Evolutionary conservation across 2,329 filamentous ascomycete genomes (phyloP).

Genomic region (Alternaria angustiovoidea): DNA sequence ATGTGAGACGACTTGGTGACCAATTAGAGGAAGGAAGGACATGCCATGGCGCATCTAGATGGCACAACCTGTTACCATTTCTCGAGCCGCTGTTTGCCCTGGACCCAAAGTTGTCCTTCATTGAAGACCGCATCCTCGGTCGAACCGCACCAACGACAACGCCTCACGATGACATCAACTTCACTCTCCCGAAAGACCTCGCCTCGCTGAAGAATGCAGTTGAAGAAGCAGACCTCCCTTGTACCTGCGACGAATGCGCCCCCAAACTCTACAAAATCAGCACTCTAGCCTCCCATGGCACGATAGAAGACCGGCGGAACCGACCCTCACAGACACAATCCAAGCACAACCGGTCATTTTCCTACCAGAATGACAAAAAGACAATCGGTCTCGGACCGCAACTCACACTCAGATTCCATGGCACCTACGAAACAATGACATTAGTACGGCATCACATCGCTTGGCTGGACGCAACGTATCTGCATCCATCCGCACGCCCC

Average conservation of each 20-base stretch:
- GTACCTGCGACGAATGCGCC: conserved; percentile 25
- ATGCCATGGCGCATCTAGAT: conserved; percentile 20
- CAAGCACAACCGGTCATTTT: background rate
- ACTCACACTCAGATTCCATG: conserved; percentile 17
- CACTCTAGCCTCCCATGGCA: conserved; percentile 16
- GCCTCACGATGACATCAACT: background rate
- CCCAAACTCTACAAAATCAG: conserved; percentile 22
- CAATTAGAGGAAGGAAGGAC: background rate
- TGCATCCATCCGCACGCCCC: conserved; percentile 4
- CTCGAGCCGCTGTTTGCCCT: conserved; percentile 23
- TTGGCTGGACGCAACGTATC: conserved; percentile 24
- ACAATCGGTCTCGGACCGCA: background rate
- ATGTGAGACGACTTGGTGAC: background rate
- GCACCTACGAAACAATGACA: conserved; percentile 27
- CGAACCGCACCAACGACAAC: conserved; percentile 3
- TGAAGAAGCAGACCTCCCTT: conserved; percentile 9
- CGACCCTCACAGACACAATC: background rate
- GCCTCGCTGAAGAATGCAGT: conserved; percentile 11
- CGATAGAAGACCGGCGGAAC: conserved; percentile 6
- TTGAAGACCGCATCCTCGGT: conserved; percentile 25
- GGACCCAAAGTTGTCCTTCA: conserved; percentile 22
- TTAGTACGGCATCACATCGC: conserved; percentile 24
- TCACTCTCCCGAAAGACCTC: conserved; percentile 1
- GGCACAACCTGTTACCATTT: conserved; percentile 24
- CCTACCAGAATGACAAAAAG: background rate